Base-by-base conservation (phyloP, 2,329 filamentous ascomycete genomes). In the Alternaria viburni region DNA sequence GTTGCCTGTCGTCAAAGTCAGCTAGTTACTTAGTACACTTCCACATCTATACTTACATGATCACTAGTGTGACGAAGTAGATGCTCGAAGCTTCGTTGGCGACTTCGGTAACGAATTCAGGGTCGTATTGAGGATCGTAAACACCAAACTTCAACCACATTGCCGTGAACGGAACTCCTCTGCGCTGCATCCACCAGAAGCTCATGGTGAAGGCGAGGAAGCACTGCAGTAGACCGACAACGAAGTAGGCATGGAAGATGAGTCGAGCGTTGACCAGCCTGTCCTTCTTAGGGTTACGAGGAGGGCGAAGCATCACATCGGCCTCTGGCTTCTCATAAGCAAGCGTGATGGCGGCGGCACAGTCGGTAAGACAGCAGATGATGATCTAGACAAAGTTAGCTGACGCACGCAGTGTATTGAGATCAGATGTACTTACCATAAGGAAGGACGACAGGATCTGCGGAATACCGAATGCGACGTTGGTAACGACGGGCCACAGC, bases 21-120 rank as follows among this genome's bases (percentile, higher is more conserved):
- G 69, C 54, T 26, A 15, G 17, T 15, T 19, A 13, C 28, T 26
- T 5, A 8, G n/a, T 6, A 8, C 6, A 23, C 19, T 32, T 9
- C 15, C 9, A 8, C n/a, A 12, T 10, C 1, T 47, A 50, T 11
- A 76, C 85, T 77, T 82, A 87, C 90, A 94, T 93, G 52, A 94
- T 89, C 3, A 95, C 91, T 21, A 95, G 82, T 62, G 90, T 94
- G 69, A 93, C 87, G 71, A 94, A 94, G 79, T 94, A 94, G 63
- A 95, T 89, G 15, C 89, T 91, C 41, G 87, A 90, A 0, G 90
- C 90, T 64, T 86, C 84, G 66, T 89, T 90, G 23, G 91, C 80
- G 65, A 87, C 84, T 26, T 81, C 77, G 0, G 80, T 81, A 28
- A 79, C 65, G 30, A 69, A 73, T 15, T 71, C 70, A 1, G 65